Base-by-base conservation (phyloP, 208 protist species). In the Strigomonas culicis region DNA sequence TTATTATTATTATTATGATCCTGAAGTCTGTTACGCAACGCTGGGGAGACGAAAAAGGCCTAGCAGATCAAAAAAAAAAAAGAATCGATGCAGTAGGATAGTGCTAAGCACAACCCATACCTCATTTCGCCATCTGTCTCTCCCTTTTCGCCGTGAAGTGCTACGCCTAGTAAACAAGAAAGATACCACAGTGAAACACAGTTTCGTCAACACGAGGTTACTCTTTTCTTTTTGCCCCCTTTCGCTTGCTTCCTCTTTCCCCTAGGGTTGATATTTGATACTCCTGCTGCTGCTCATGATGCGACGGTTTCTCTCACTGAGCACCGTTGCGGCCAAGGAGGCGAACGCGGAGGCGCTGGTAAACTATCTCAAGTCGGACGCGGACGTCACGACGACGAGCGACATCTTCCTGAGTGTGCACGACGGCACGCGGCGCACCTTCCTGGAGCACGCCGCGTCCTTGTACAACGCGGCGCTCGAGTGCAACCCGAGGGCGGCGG, bases 391-490 rank as follows among this genome's bases (percentile, higher is more conserved):
- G 6, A 24, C 19, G 4, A 28, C 13, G 39, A 28, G 84, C 0
- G 62, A 83, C 30, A 73, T 91, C 2, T 76, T 80, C 60, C 50
- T 92, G 15, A 57, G 53, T 13, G 59, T 91, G n/a, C 62, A 88
- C 61, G 79, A 86, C 46, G 63, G 58, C 47, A 55, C 62, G 27
- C 83, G 85, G 39, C 60, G 70, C 60, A 80, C 75, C 22, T 84
- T 92, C 41, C 71, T 95, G 1, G 70, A 79, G 34, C 89, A 92
- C 41, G 82, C 81, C 0, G 66, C 77, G 43, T 39, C 57, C 51
- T 66, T 95, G 13, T 95, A 95, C 72, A 78, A 69, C 50, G 68
- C 76, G 0, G 78, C 71, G 13, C 68, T 90, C 22, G 51, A 70
- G 36, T 59, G 76, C 36, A 74, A 74, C 52, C 63, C 76, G 21